A percentile compares a stretch with the other conserved stretches of the same genome.
These are phyloP conservation scores for Neurospora sp. DNA, from an alignment of 495 filamentous ascomycete genomes.

Conservation along the genomic window DNA sequence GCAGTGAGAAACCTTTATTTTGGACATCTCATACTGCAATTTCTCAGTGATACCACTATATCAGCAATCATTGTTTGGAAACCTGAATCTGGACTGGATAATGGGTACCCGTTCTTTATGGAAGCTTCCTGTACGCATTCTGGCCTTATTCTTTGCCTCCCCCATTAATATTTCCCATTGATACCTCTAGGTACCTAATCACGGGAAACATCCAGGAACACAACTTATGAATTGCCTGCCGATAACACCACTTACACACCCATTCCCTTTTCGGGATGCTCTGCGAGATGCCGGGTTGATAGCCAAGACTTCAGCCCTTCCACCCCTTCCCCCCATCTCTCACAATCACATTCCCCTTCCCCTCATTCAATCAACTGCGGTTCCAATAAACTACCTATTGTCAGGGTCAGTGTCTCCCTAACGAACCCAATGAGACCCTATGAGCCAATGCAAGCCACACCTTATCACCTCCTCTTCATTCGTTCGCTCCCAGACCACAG, in stretches of 20 bases:
- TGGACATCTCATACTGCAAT: neutral
- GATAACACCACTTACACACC: neutral
- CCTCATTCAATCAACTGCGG: neutral
- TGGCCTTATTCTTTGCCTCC: accelerated
- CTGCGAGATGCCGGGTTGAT: neutral
- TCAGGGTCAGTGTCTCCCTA: neutral
- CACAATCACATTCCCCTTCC: neutral
- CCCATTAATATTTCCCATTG: neutral
- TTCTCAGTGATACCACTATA: neutral
- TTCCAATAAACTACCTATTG: neutral
- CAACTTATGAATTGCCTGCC: neutral
- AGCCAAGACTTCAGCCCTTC: neutral
- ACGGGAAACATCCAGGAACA: neutral
- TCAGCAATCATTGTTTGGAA: neutral
- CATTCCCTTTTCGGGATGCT: neutral
- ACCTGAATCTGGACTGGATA: neutral
- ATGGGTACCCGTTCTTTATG: neutral
- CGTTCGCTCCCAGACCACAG: neutral
- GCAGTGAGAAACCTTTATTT: neutral
- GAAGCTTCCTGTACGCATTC: neutral
- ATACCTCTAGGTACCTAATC: neutral
- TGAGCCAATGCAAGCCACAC: neutral
- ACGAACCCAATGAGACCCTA: neutral
- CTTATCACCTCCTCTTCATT: neutral
- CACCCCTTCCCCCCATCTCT: too few relatives aligned